Conservation (phyloP, 805 yeast genomes). For the Schizosaccharomyces pombe region DNA sequence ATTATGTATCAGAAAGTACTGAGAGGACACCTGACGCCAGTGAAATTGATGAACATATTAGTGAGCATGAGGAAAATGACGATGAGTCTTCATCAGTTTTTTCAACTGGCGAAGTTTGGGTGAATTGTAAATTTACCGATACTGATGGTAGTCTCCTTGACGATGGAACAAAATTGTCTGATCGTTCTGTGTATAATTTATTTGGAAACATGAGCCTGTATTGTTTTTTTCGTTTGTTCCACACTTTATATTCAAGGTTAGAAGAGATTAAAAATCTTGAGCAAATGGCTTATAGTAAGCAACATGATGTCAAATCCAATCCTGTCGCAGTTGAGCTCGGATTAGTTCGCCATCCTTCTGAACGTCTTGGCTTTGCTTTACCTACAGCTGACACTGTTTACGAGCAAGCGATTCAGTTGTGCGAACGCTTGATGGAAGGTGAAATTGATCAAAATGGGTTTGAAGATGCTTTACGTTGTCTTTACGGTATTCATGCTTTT, state of each 20-base stretch:
- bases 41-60: background rate
- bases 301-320: conserved; percentile 11
- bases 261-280: conserved; percentile 37
- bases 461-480: conserved; percentile 88
- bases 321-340: conserved; percentile 72
- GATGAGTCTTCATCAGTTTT: background rate
- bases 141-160: conserved; percentile 27
- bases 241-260: conserved; percentile 59
- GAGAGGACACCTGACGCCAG: background rate
- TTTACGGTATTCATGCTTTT: conserved; percentile 79
- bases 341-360: conserved; percentile 54
- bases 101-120: background rate
- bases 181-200: conserved; percentile 14
- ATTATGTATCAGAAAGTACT: background rate
- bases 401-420: conserved; percentile 47
- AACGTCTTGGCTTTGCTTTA: conserved; percentile 11
- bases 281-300: background rate
- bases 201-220: conserved; percentile 78
- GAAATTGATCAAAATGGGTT: conserved; percentile 83
- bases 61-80: background rate
- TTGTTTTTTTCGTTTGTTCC: conserved; percentile 67
- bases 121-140: background rate
- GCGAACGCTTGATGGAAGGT: conserved; percentile 63
- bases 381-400: conserved; percentile 67
- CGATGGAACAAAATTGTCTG: background rate